Percentiles rank a stretch among this genome's conserved stretches.
Evolutionary conservation across 345 rosid genomes (phyloP).

Genomic region (Eutrema yunnanense): DNA sequence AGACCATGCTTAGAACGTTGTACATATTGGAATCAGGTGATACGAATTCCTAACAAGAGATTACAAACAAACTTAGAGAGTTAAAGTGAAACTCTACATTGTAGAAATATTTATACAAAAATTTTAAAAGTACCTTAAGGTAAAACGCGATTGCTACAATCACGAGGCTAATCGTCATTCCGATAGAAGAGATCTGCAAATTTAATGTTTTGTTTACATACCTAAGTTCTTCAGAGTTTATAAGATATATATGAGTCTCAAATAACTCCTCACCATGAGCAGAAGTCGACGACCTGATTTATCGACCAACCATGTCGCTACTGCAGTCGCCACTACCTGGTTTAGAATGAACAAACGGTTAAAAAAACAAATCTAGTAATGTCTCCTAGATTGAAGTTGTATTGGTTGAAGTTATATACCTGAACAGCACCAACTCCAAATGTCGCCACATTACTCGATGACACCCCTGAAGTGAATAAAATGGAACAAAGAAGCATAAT

Average conservation of each 20-base stretch:
- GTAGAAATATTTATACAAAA: not conserved
- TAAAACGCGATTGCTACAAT: slow-evolving; percentile 66
- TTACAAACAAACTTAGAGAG: slow-evolving; percentile 6
- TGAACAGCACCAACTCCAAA: slow-evolving; percentile 74
- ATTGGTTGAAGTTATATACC: slow-evolving; percentile 37
- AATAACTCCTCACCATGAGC: slow-evolving; percentile 52
- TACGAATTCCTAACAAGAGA: slow-evolving; percentile 41
- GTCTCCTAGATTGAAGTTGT: not conserved
- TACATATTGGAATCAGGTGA: slow-evolving; percentile 52
- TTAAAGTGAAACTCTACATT: slow-evolving; percentile 6
- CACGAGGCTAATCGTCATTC: slow-evolving; percentile 69
- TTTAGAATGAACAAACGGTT: not conserved
- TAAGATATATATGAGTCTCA: not conserved
- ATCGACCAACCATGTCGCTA: slow-evolving; percentile 84
- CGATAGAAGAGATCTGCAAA: slow-evolving; percentile 62
- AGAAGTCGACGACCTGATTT: slow-evolving; percentile 85
- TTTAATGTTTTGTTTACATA: not conserved
- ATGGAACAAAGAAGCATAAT: not conserved
- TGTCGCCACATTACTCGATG: slow-evolving; percentile 69
- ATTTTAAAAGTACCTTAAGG: slow-evolving; percentile 40
- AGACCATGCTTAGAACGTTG: slow-evolving; percentile 56
- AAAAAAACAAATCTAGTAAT: not conserved
- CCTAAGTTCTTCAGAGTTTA: not conserved
- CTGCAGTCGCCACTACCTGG: slow-evolving; percentile 78
- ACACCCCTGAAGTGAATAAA: slow-evolving; percentile 42